A percentile compares a stretch with the other conserved stretches of the same genome.
These are phyloP conservation scores for Dentipellis fragilis DNA, from an alignment of 768 basidiomycete species.

Conservation along the genomic window DNA sequence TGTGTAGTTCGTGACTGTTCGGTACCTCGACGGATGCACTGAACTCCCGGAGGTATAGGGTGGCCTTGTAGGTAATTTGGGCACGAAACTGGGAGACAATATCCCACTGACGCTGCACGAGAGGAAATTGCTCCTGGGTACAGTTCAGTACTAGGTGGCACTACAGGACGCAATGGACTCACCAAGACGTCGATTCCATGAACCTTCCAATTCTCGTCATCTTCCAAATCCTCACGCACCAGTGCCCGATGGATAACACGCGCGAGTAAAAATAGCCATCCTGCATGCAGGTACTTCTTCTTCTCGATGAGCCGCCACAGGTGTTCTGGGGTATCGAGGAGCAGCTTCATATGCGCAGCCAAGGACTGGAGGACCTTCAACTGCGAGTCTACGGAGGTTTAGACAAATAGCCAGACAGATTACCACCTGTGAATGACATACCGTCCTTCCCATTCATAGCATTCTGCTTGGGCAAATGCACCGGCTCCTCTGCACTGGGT, in stretches of 20 bases:
- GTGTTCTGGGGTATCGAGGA: slow-evolving; percentile 87
- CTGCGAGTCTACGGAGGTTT: slow-evolving; percentile 42
- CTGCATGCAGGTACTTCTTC: slow-evolving; percentile 70
- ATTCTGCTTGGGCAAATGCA: slow-evolving; percentile 2
- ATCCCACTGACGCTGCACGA: slow-evolving; percentile 92
- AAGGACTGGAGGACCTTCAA: slow-evolving; percentile 61
- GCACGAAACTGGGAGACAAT: slow-evolving; percentile 75
- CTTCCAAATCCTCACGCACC: slow-evolving; percentile 50
- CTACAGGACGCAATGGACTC: slow-evolving; percentile 15
- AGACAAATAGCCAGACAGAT: background rate
- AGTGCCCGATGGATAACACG: slow-evolving; percentile 78
- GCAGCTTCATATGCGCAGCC: slow-evolving; percentile 84
- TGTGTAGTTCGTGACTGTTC: background rate
- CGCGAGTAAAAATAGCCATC: slow-evolving; percentile 80
- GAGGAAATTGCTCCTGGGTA: slow-evolving; percentile 70
- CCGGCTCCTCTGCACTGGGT: slow-evolving; percentile 2
- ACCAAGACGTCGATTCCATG: slow-evolving; percentile 59
- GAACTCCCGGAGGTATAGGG: slow-evolving; percentile 60
- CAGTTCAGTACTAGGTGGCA: background rate
- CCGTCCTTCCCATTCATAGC: slow-evolving; percentile 10
- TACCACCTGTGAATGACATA: background rate
- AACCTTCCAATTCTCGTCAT: slow-evolving; percentile 47
- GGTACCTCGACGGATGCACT: slow-evolving; percentile 41
- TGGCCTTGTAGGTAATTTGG: slow-evolving; percentile 86
- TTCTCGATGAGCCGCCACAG: slow-evolving; percentile 81